phyloP scores from a whole-genome alignment of 768 basidiomycete genomes.

The Boletellus emodensis region DNA sequence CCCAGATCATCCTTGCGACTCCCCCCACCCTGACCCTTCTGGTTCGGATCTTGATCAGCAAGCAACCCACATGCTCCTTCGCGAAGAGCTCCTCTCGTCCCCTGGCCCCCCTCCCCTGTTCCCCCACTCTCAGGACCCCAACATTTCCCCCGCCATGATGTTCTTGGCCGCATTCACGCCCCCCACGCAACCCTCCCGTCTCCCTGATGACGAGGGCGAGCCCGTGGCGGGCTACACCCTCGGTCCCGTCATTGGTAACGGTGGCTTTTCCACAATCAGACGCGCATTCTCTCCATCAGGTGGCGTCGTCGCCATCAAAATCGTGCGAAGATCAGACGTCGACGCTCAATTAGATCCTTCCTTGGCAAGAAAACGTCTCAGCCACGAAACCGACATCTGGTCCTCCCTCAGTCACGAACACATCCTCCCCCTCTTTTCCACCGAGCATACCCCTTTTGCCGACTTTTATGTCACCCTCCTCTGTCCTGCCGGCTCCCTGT shows the following conservation, averaged over 20 bases:
- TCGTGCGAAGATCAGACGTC: constrained; percentile 60
- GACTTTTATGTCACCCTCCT: constrained; percentile 80
- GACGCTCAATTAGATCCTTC: constrained; percentile 48
- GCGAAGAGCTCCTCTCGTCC: constrained; percentile 1
- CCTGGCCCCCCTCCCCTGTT: neutral
- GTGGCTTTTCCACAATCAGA: constrained; percentile 79
- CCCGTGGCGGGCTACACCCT: constrained; percentile 68
- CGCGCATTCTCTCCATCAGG: constrained; percentile 60
- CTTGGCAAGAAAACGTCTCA: constrained; percentile 50
- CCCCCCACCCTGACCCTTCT: constrained; percentile 1
- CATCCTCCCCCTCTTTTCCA: constrained; percentile 77
- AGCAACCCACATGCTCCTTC: constrained; percentile 12
- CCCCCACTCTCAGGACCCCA: constrained; percentile 12
- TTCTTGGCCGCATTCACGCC: constrained; percentile 67
- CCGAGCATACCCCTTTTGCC: constrained; percentile 53
- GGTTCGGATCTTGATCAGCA: constrained; percentile 29
- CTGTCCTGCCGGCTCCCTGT: constrained; percentile 82
- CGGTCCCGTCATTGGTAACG: constrained; percentile 71
- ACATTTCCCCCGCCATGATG: constrained; percentile 65
- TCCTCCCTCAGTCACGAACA: constrained; percentile 76
- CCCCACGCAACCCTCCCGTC: constrained; percentile 29
- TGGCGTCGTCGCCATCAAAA: constrained; percentile 79
- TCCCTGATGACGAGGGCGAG: constrained; percentile 66
- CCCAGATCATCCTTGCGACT: constrained; percentile 1
- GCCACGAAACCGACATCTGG: constrained; percentile 74